phyloP scores from a whole-genome alignment of 345 rosid genomes.

The Leavenworthia alabamica region DNA sequence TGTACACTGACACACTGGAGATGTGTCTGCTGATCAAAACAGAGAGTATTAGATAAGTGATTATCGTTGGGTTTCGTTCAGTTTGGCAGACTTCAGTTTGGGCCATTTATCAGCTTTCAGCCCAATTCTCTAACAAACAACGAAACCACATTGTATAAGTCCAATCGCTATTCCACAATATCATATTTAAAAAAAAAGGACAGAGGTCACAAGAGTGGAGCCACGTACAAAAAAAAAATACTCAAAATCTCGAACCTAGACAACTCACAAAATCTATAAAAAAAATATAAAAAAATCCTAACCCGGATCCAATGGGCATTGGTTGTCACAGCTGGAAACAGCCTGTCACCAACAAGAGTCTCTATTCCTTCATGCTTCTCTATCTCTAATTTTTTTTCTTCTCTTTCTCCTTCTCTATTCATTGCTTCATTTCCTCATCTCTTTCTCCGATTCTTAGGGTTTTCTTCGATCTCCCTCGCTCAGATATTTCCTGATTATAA shows the following conservation, averaged over 20 bases:
- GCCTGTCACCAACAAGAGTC: no score
- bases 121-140: no score
- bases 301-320: slow-evolving; percentile 44
- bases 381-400: not conserved
- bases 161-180: no score
- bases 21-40: no score
- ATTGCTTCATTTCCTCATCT: slow-evolving; percentile 1
- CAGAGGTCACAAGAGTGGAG: slow-evolving; percentile 29
- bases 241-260: no score
- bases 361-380: not conserved
- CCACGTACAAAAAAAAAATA: slow-evolving; percentile 28
- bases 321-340: slow-evolving; percentile 99
- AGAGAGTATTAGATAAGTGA: no score
- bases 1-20: no score
- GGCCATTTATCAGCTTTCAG: no score
- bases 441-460: slow-evolving; percentile 37
- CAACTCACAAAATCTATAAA: not conserved
- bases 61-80: no score
- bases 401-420: slow-evolving; percentile 14
- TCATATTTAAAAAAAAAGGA: no score
- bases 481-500: slow-evolving; percentile 19
- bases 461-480: slow-evolving; percentile 35
- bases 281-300: not conserved
- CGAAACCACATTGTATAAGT: no score
- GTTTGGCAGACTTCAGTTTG: no score